Base-by-base conservation (phyloP, 257 asterid species). In the Osmanthus fragrans region DNA sequence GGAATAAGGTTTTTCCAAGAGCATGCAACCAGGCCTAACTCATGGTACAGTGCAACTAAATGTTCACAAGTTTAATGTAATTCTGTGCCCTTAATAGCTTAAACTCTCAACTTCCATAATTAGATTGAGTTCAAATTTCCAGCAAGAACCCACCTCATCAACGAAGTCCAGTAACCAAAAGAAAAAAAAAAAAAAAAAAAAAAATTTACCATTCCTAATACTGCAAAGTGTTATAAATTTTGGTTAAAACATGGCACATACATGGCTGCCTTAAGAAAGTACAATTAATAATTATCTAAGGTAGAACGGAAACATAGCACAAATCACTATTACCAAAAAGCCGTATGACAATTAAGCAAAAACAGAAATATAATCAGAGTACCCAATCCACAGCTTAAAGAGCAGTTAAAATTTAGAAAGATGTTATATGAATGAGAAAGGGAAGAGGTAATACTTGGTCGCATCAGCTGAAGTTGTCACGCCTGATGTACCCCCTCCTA, bases 381-480 rank as follows among this genome's bases (percentile, higher is more conserved):
- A 21, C 72, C 60, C 39, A 75, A 72, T 29, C 32, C 27, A 51
- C 2, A 63, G 69, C 12, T 63, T 23, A 21, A 37, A 9, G 73
- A 74, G 49, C 74, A 82, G 64, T 29, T 64, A 70, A 67, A 49
- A 70, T 63, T 63, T 12, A 27, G 69, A 12, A 63, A 7, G 69
- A n/a, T 63, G 18, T n/a, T 27, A 63, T 27, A 25, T 63, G 69
- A 60, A 63, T 63, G 69, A 27, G 36, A 63, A 32, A 25, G 36
- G 7, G 80, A 76, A 78, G 81, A 80, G 79, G 73, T 79, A 21
- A 79, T 94, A 94, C 98, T 94, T 94, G 82, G 98, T 92, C 30
- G 94, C 94, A 78, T 94, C 98, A 56, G 90, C 92, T 42, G 93
- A 83, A 54, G 90, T 85, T 45, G 90, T 80, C 81, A 68, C 79